phyloP scores from a whole-genome alignment of 2,329 filamentous ascomycete species.

The Fusarium tjaetaba region DNA sequence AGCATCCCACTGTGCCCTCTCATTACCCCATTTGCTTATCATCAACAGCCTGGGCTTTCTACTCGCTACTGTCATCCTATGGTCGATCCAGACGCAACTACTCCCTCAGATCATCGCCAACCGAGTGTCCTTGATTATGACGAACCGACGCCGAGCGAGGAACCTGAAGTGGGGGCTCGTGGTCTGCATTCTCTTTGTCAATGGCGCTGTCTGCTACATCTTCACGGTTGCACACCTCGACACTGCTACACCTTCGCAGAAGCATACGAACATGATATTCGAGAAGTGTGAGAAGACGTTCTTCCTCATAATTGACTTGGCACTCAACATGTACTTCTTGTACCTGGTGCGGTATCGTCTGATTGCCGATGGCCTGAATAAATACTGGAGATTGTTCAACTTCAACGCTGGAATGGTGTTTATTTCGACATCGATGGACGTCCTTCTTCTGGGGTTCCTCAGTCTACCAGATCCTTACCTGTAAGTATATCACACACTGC shows the following conservation, averaged over 20 bases:
- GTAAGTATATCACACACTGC: not conserved
- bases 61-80: constrained; percentile 14
- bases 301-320: constrained; percentile 59
- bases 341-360: constrained; percentile 56
- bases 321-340: constrained; percentile 62
- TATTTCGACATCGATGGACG: constrained; percentile 60
- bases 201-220: constrained; percentile 53
- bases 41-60: constrained; percentile 13
- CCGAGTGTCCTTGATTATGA: constrained; percentile 54
- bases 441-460: constrained; percentile 40
- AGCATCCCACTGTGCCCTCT: accelerated
- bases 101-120: constrained; percentile 58
- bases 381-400: constrained; percentile 60
- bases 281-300: constrained; percentile 54
- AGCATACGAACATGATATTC: constrained; percentile 32
- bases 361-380: constrained; percentile 57
- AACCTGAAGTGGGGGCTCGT: constrained; percentile 51
- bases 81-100: constrained; percentile 50
- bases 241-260: constrained; percentile 2
- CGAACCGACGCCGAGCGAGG: constrained; percentile 47
- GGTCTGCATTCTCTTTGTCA: constrained; percentile 48
- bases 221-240: constrained; percentile 52
- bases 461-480: constrained; percentile 32
- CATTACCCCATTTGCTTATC: not conserved
- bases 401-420: constrained; percentile 60